Evolutionary conservation across 2,329 filamentous ascomycete species (phyloP).

Genomic region (Berkeleyomyces rouxiae): DNA sequence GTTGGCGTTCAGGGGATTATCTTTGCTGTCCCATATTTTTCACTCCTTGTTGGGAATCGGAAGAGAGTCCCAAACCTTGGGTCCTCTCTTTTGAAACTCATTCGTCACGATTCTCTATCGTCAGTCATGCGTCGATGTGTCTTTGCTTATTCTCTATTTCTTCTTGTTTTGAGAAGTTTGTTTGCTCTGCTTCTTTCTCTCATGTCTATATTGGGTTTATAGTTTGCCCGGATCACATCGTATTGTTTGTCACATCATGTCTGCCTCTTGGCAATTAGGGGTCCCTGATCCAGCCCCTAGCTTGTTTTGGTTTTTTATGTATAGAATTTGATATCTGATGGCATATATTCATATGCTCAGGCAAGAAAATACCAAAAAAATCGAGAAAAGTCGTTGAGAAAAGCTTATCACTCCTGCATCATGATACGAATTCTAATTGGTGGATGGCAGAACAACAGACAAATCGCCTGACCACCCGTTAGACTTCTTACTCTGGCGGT

Average conservation of each 20-base stretch:
- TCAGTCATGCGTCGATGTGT: not conserved
- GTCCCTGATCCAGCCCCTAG: constrained; percentile 9
- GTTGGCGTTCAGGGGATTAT: constrained; percentile 10
- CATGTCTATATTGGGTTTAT: not conserved
- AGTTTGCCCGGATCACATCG: constrained; percentile 12
- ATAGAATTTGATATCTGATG: constrained; percentile 9
- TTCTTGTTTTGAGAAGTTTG: not conserved
- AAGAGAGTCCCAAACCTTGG: not conserved
- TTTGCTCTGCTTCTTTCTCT: not conserved
- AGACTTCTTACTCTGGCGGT: not conserved
- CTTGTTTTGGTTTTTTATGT: constrained; percentile 9
- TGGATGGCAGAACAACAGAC: not conserved
- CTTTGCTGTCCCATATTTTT: constrained; percentile 6
- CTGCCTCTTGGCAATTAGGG: constrained; percentile 13
- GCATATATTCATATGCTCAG: constrained; percentile 4
- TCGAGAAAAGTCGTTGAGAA: not conserved
- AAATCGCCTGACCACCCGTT: constrained; percentile 4
- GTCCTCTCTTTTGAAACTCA: not conserved
- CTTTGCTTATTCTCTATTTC: not conserved
- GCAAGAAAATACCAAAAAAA: constrained; percentile 7
- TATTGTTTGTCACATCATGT: constrained; percentile 12
- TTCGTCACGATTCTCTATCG: constrained; percentile 3
- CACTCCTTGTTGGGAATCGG: not conserved
- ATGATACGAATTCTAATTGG: not conserved
- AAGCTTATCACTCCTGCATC: not conserved